Conservation (phyloP, 768 basidiomycete species). For the Kwoniella botswanensis region DNA sequence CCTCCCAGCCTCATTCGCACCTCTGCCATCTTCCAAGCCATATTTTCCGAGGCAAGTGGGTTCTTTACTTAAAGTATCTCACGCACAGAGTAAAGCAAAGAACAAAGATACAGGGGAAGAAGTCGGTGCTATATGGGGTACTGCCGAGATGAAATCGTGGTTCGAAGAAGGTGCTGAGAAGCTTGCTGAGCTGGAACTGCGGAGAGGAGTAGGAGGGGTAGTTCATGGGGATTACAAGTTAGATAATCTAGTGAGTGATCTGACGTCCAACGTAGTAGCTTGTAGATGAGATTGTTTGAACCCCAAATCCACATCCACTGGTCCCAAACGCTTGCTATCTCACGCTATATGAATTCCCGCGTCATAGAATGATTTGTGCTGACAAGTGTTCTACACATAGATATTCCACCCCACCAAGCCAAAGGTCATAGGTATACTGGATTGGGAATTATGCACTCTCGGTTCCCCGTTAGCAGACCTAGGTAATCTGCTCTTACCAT, state of each 20-base stretch:
- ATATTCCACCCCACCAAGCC: constrained; percentile 89
- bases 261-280: too few species aligned
- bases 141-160: constrained; percentile 75
- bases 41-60: constrained; percentile 96
- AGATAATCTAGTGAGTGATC: constrained; percentile 88
- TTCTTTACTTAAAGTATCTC: constrained; percentile 79
- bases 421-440: constrained; percentile 88
- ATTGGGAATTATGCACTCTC: constrained; percentile 97
- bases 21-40: constrained; percentile 56
- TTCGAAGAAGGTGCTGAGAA: constrained; percentile 65
- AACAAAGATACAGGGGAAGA: constrained; percentile 68
- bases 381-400: constrained; percentile 24
- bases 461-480: constrained; percentile 93
- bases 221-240: constrained; percentile 98
- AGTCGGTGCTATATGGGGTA: constrained; percentile 74
- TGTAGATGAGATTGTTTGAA: too few species aligned
- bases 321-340: too few species aligned
- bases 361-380: neutral
- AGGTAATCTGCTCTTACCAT: constrained; percentile 85
- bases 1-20: constrained; percentile 63
- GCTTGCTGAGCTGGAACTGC: constrained; percentile 72
- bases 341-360: neutral
- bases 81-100: constrained; percentile 71
- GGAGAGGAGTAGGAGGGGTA: constrained; percentile 70
- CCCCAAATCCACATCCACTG: too few species aligned